Evolutionary conservation across 2,329 filamentous ascomycete genomes (phyloP).

Genomic region (Claviceps sp.): DNA sequence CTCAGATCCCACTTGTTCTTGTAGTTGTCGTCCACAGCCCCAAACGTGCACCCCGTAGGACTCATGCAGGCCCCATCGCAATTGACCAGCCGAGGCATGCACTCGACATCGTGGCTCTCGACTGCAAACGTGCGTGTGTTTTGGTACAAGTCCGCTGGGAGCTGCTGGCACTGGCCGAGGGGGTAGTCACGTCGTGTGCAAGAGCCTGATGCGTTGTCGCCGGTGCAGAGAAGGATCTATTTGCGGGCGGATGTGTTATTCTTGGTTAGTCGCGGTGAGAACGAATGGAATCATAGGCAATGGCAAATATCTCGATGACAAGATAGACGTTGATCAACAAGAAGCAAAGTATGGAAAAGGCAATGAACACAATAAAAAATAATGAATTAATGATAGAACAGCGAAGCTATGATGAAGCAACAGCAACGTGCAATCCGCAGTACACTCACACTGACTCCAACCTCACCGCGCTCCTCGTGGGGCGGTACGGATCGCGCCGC

Average conservation of each 20-base stretch:
- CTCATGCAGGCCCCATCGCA: constrained; percentile 34
- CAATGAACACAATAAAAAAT: too few relatives aligned
- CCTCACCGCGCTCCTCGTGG: constrained; percentile 27
- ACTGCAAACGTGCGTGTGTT: constrained; percentile 37
- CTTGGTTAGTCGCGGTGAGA: neutral
- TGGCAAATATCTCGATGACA: too few relatives aligned
- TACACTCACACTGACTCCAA: constrained; percentile 28
- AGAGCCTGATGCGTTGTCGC: constrained; percentile 32
- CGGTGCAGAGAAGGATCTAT: constrained; percentile 37
- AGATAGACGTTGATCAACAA: too few relatives aligned
- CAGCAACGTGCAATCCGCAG: too few relatives aligned
- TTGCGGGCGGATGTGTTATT: neutral
- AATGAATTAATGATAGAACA: too few relatives aligned
- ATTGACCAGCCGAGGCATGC: constrained; percentile 27
- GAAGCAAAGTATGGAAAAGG: too few relatives aligned
- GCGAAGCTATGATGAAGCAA: too few relatives aligned
- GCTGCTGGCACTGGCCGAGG: constrained; percentile 31
- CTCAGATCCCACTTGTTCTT: constrained; percentile 33
- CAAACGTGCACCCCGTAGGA: constrained; percentile 39
- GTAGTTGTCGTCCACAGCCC: constrained; percentile 31
- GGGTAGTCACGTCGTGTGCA: constrained; percentile 31
- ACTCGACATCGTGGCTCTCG: constrained; percentile 34
- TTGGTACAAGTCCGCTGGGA: constrained; percentile 24
- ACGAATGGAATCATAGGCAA: neutral
- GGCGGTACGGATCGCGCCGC: constrained; percentile 14